These are phyloP conservation scores for Taphrina confusa DNA, from an alignment of 1,139 yeast species.

Conservation along the genomic window DNA sequence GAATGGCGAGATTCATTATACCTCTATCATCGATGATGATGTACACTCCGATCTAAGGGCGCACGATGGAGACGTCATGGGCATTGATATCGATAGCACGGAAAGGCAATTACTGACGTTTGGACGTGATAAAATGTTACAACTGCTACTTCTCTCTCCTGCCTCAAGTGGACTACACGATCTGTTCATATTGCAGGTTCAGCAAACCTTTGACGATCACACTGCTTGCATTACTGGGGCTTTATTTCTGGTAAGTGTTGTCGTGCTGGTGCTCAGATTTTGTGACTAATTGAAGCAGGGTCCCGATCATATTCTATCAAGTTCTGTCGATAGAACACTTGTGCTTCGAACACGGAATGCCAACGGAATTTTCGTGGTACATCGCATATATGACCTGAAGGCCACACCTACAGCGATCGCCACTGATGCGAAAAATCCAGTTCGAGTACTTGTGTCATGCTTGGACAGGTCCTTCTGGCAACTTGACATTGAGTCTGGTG, in stretches of 20 bases:
- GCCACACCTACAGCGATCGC: constrained; percentile 8
- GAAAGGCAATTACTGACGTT: background rate
- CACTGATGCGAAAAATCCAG: background rate
- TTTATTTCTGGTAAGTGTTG: constrained; percentile 1
- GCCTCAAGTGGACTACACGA: background rate
- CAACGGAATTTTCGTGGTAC: background rate
- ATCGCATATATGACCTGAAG: constrained; percentile 1
- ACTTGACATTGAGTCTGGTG: constrained; percentile 2
- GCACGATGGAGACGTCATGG: constrained; percentile 18
- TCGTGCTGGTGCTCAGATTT: background rate
- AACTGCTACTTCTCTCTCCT: background rate
- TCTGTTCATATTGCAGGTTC: background rate
- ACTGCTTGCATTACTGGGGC: constrained; percentile 8
- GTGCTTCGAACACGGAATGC: background rate
- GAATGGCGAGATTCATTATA: background rate
- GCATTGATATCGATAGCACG: background rate
- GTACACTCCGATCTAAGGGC: background rate
- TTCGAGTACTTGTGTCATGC: constrained; percentile 5
- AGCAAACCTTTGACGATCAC: constrained; percentile 31
- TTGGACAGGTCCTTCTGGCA: constrained; percentile 6
- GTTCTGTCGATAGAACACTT: constrained; percentile 15
- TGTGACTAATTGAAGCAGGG: background rate
- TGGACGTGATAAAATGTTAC: constrained; percentile 21
- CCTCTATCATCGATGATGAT: background rate
- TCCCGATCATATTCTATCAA: background rate